Base-by-base conservation (phyloP, 805 yeast genomes). In the Hanseniaspora nectarophila region DNA sequence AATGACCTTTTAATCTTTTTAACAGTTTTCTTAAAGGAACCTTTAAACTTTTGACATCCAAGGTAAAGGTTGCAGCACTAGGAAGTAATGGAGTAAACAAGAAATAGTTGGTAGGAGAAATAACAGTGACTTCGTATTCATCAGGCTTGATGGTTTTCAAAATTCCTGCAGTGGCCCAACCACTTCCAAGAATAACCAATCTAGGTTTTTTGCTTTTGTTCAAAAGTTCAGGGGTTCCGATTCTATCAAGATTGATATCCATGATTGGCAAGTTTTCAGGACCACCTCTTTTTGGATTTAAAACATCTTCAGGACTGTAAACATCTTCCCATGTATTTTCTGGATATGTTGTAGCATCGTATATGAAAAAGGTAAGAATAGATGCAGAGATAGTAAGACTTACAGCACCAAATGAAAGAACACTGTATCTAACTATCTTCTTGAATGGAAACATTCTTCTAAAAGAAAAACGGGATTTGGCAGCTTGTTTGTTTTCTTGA, bases 81-180 rank as follows among this genome's bases (percentile, higher is more conserved):
- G 85, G 85, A 35, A 81, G 70, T 67, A 81, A 68, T 1, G 86
- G 86, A 18, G 86, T 81, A 64, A 81, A 80, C 56, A 81, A 62
- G 64, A 81, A 81, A 63, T 81, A 81, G 61, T 80, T 80, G 2
- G 81, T 77, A 23, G 86, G 86, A 3, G 85, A 78, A 34, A 81
- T 71, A 24, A 81, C 80, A 3, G 83, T 78, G 51, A 80, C 79
- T 57, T 80, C 80, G 62, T 79, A 81, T 57, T 75, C 77, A 40
- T 74, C 74, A 23, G 75, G 71, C 54, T 71, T 70, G 51, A 81
- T 61, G 43, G 68, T 67, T 59, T 75, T 77, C 57, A 81, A 67
- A 9, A 80, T 59, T 13, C 80, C 78, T 28, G 77, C 83, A 8
- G 83, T 73, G 2, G 83, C 86, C 86, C 86, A 81, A 43, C 86